phyloP scores from a whole-genome alignment of 257 asterid genomes.

The Ilex aquifolium region DNA sequence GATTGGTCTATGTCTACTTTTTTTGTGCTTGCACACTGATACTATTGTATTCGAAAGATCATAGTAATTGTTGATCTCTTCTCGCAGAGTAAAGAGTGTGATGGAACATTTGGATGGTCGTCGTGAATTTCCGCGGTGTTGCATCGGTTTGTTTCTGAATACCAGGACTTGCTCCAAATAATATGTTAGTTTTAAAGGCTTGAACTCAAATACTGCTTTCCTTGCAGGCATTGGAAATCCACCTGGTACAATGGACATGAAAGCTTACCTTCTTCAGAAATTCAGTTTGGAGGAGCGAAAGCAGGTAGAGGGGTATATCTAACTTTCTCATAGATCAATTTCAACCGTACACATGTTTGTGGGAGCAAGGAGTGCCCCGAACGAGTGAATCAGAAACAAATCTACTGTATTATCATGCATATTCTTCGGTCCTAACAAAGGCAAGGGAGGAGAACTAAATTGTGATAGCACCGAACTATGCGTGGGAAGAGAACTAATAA shows the following conservation, averaged over 20 bases:
- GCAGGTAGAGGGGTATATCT: conserved; percentile 41
- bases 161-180: conserved; percentile 3
- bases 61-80: background rate
- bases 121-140: conserved; percentile 83
- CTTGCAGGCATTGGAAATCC: conserved; percentile 80
- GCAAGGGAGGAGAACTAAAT: too few relatives aligned
- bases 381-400: too few relatives aligned
- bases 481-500: too few relatives aligned
- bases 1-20: background rate
- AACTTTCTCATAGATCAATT: too few relatives aligned
- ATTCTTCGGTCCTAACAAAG: too few relatives aligned
- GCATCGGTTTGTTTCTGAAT: conserved; percentile 57
- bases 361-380: too few relatives aligned
- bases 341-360: too few relatives aligned
- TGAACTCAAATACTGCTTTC: conserved; percentile 5
- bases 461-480: too few relatives aligned
- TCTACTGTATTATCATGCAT: too few relatives aligned
- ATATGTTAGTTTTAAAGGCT: conserved; percentile 6
- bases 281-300: conserved; percentile 65
- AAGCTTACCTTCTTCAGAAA: conserved; percentile 90
- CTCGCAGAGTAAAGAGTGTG: conserved; percentile 78
- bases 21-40: conserved; percentile 5
- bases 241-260: conserved; percentile 94
- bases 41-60: background rate
- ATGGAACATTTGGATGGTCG: conserved; percentile 86